A percentile compares a stretch with the other conserved stretches of the same genome.
Conservation (phyloP, 257 asterid species). For the Asclepias syriaca region DNA sequence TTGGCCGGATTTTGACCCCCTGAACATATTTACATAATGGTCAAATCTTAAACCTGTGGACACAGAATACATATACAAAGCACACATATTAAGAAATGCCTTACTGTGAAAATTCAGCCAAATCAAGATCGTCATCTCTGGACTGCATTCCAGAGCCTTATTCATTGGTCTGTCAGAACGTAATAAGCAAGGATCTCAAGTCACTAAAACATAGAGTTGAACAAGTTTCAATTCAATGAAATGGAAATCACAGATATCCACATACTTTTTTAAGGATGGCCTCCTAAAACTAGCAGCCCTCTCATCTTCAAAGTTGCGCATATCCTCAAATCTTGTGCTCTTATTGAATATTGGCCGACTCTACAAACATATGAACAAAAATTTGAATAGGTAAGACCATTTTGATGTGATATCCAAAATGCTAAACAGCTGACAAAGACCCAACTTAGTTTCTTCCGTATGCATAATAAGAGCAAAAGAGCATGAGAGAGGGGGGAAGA, state of each 20-base stretch:
- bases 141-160: conserved; percentile 64
- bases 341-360: conserved; percentile 93
- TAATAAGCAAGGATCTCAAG: not conserved
- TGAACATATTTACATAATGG: conserved; percentile 27
- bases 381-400: not conserved
- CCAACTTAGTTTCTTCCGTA: too few species aligned
- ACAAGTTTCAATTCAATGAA: not conserved
- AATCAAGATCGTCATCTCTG: conserved; percentile 78
- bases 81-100: not conserved
- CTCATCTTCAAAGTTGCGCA: conserved; percentile 79
- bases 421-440: not conserved
- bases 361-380: conserved; percentile 33
- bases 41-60: conserved; percentile 12
- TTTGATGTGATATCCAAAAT: not conserved
- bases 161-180: conserved; percentile 44
- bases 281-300: conserved; percentile 52
- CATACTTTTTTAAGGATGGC: conserved; percentile 58
- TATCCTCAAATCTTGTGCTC: conserved; percentile 96
- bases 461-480: too few species aligned
- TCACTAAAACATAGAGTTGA: not conserved
- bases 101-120: conserved; percentile 51
- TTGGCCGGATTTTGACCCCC: conserved; percentile 67
- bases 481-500: too few species aligned
- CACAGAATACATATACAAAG: not conserved
- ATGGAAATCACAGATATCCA: not conserved